A percentile compares a stretch with the other conserved stretches of the same genome.
Evolutionary conservation across 371 early-diverging fungal genomes (phyloP).

Genomic region (Mucor racemosus): DNA sequence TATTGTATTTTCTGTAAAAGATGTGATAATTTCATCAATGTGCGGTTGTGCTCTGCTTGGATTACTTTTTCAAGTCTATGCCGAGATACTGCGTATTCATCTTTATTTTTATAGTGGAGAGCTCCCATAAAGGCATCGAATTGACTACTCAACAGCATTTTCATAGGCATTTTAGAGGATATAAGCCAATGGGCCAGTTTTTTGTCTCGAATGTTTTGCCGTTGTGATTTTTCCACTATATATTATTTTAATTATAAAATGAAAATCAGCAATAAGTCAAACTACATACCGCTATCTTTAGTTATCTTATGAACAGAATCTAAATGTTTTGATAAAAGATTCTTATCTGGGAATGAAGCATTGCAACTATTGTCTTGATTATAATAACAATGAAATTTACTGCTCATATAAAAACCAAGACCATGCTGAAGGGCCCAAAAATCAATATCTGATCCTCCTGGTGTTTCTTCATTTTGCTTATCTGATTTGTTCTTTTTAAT

Average conservation of each 20-base stretch:
- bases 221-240: not conserved
- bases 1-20: not conserved
- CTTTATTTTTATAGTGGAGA: not conserved
- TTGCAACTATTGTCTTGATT: not conserved
- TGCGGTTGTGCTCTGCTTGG: not conserved
- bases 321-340: not conserved
- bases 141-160: not conserved
- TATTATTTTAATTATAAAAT: not conserved
- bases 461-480: not conserved
- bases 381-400: not conserved
- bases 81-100: not conserved
- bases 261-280: not conserved
- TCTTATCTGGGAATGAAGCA: not conserved
- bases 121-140: not conserved
- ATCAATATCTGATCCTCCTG: not conserved
- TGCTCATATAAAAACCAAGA: not conserved
- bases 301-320: not conserved
- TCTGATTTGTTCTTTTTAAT: no score
- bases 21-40: not conserved
- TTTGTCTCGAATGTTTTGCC: not conserved
- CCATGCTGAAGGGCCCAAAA: not conserved
- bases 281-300: not conserved
- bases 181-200: not conserved
- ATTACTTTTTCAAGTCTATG: not conserved
- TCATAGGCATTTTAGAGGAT: not conserved